Percentiles rank a stretch among this genome's conserved stretches.
These are phyloP conservation scores for Colletotrichum sp. DNA, from an alignment of 2,329 filamentous ascomycete genomes.

Conservation along the genomic window DNA sequence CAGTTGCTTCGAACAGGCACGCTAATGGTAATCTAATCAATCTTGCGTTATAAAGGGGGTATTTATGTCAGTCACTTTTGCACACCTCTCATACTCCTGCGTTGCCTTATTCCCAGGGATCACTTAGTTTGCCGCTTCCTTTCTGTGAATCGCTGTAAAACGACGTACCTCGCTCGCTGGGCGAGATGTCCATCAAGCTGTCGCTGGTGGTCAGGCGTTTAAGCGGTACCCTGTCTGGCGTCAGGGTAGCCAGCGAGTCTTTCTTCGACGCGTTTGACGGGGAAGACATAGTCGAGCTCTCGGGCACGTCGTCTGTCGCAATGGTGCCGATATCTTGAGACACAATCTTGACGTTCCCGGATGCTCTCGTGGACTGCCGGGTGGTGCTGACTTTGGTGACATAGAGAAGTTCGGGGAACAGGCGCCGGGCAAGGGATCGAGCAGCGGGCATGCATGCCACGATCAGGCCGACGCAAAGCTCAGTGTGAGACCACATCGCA, in stretches of 20 bases:
- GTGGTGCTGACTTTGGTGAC: neutral
- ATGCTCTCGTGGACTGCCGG: neutral
- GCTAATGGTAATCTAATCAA: neutral
- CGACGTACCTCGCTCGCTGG: neutral
- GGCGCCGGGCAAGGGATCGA: neutral
- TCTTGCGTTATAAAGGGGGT: neutral
- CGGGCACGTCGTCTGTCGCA: neutral
- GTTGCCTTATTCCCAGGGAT: neutral
- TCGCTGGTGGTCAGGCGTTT: neutral
- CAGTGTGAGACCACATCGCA: slow-evolving; percentile 32
- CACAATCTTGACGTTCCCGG: slow-evolving; percentile 11
- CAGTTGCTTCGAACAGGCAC: neutral
- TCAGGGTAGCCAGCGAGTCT: slow-evolving; percentile 28
- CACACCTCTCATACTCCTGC: neutral
- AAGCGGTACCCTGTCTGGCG: slow-evolving; percentile 15
- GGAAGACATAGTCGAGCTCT: too few species aligned
- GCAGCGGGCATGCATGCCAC: slow-evolving; percentile 16
- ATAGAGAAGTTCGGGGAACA: slow-evolving; percentile 10
- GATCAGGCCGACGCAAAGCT: neutral
- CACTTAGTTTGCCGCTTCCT: neutral
- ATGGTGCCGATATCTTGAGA: slow-evolving; percentile 16
- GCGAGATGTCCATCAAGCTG: neutral
- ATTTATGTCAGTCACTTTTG: neutral
- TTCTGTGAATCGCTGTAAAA: neutral
- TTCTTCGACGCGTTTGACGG: slow-evolving; percentile 20